These are phyloP conservation scores for Bertia moriformis DNA, from an alignment of 2,329 filamentous ascomycete species.

Conservation along the genomic window DNA sequence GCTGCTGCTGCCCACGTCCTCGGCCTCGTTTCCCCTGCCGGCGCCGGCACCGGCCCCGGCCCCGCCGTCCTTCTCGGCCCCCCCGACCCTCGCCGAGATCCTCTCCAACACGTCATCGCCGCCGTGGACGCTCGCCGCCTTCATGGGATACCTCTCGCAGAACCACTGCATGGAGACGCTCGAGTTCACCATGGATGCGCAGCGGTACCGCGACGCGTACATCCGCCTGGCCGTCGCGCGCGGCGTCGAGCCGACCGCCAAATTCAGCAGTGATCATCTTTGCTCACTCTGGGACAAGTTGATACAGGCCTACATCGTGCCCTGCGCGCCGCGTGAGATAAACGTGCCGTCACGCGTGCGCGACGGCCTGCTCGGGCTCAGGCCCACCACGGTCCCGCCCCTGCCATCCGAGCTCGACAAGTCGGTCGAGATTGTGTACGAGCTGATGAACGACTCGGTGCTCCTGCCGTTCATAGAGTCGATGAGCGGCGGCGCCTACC, in stretches of 20 bases:
- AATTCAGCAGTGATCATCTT: conserved; percentile 52
- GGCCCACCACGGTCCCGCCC: conserved; percentile 45
- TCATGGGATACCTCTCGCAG: conserved; percentile 91
- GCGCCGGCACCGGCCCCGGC: too few relatives aligned
- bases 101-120: conserved; percentile 71
- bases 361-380: conserved; percentile 60
- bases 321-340: conserved; percentile 72
- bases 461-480: conserved; percentile 80
- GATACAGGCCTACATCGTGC: conserved; percentile 77
- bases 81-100: conserved; percentile 73
- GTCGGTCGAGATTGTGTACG: conserved; percentile 77
- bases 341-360: conserved; percentile 80
- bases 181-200: conserved; percentile 90
- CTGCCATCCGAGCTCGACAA: conserved; percentile 64
- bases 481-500: too few relatives aligned
- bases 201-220: conserved; percentile 58
- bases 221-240: conserved; percentile 24
- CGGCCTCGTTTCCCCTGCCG: too few relatives aligned
- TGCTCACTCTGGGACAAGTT: conserved; percentile 75
- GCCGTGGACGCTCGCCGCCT: conserved; percentile 81
- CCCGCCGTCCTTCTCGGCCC: conserved; percentile 5
- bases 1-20: background rate
- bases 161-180: conserved; percentile 94
- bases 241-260: conserved; percentile 21
- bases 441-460: conserved; percentile 95